Conservation (phyloP, 2,329 filamentous ascomycete genomes). For the Incumbomyces lentus region DNA sequence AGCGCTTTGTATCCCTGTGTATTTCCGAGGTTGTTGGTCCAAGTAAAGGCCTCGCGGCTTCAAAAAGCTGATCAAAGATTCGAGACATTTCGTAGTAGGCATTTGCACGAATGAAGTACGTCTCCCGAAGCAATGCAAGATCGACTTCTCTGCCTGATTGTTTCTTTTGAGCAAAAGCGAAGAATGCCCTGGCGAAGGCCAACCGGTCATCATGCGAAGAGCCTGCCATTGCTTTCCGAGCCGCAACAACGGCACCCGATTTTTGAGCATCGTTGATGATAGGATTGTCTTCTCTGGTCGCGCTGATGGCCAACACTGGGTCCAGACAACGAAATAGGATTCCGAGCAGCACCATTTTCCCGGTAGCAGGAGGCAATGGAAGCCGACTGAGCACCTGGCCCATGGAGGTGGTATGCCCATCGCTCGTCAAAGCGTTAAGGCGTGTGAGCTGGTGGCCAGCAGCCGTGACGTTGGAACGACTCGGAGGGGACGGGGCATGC, state of each 20-base stretch:
- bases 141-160: background rate
- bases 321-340: constrained; percentile 85
- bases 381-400: constrained; percentile 78
- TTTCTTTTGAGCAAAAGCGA: background rate
- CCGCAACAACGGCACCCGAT: background rate
- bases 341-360: constrained; percentile 80
- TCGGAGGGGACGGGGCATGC: constrained; percentile 46
- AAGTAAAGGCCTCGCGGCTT: constrained; percentile 6
- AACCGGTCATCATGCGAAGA: constrained; percentile 1
- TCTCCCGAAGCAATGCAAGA: constrained; percentile 7
- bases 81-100: constrained; percentile 14
- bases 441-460: constrained; percentile 88
- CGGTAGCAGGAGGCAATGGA: constrained; percentile 85
- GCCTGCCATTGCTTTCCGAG: background rate
- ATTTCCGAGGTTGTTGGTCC: background rate
- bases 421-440: constrained; percentile 71
- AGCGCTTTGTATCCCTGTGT: background rate
- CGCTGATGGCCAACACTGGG: constrained; percentile 70
- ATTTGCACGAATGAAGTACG: constrained; percentile 9
- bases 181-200: constrained; percentile 3
- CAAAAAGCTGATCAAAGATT: constrained; percentile 6
- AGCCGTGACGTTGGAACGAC: constrained; percentile 78
- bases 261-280: background rate
- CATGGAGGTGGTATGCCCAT: constrained; percentile 75
- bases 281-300: background rate